These are phyloP conservation scores for Mycocentrospora acerina DNA, from an alignment of 2,329 filamentous ascomycete species.

Conservation along the genomic window DNA sequence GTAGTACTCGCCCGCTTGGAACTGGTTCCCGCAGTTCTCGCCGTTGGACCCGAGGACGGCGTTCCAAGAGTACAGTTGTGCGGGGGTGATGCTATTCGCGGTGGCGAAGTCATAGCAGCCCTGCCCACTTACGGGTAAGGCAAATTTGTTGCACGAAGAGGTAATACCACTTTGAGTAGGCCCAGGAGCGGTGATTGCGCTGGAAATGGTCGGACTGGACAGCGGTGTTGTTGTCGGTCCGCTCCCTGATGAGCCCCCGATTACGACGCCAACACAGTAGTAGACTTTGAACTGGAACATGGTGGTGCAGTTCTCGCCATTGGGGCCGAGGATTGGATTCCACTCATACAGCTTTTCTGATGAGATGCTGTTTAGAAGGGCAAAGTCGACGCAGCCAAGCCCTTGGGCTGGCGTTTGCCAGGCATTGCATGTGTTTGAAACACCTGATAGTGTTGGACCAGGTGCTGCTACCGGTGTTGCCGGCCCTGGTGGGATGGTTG, in stretches of 20 bases:
- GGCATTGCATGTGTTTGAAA: neutral
- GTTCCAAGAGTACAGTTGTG: constrained; percentile 1
- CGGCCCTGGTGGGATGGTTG: too few species aligned
- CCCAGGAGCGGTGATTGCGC: neutral
- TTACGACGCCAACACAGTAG: constrained; percentile 1
- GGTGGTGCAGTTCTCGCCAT: neutral
- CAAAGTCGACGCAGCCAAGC: too few species aligned
- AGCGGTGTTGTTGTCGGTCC: neutral
- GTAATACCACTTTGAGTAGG: constrained; percentile 2
- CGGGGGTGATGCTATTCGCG: neutral
- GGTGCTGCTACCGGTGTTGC: too few species aligned
- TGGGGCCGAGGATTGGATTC: constrained; percentile 1
- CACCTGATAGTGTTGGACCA: too few species aligned
- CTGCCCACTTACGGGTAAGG: too few species aligned
- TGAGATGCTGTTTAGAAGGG: constrained; percentile 1
- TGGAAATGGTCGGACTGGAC: neutral
- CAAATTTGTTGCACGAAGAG: constrained; percentile 1
- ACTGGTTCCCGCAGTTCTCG: neutral
- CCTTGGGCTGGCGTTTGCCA: too few species aligned
- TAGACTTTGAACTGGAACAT: constrained; percentile 1
- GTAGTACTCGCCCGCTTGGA: neutral
- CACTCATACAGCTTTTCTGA: constrained; percentile 1
- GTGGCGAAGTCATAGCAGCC: neutral
- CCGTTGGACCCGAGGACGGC: neutral
- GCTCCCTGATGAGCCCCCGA: too few species aligned